phyloP scores from a whole-genome alignment of 1,284 basidiomycete genomes.

The Marasmius fiardii region DNA sequence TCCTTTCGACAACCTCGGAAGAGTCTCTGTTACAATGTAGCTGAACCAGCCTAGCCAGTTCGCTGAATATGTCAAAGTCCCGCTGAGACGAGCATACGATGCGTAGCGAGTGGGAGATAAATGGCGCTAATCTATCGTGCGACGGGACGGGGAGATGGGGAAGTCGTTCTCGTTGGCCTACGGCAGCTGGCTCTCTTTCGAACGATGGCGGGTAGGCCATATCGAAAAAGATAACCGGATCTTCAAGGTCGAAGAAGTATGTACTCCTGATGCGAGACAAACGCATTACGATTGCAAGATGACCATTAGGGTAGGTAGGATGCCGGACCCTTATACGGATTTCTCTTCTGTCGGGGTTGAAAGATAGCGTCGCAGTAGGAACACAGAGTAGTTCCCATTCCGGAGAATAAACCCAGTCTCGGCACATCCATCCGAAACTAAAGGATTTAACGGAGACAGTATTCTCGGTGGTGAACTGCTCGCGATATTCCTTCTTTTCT shows the following conservation, averaged over 20 bases:
- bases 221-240: slow-evolving; percentile 38
- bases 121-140: slow-evolving; percentile 34
- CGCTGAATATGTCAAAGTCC: slow-evolving; percentile 37
- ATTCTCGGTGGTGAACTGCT: slow-evolving; percentile 24
- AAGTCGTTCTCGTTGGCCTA: slow-evolving; percentile 29
- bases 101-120: slow-evolving; percentile 45
- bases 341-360: slow-evolving; percentile 7
- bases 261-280: slow-evolving; percentile 40
- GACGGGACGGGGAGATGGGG: slow-evolving; percentile 13
- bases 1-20: slow-evolving; percentile 34
- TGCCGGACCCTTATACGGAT: not conserved
- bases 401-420: slow-evolving; percentile 50
- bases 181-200: slow-evolving; percentile 10
- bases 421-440: slow-evolving; percentile 55
- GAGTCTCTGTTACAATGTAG: slow-evolving; percentile 29
- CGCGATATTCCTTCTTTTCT: slow-evolving; percentile 28
- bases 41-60: slow-evolving; percentile 34
- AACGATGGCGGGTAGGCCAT: slow-evolving; percentile 43
- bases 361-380: not conserved
- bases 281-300: slow-evolving; percentile 36
- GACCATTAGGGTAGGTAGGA: not conserved
- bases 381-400: slow-evolving; percentile 44
- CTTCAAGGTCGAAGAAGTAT: slow-evolving; percentile 26
- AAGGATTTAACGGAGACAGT: slow-evolving; percentile 32
- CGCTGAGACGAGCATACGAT: slow-evolving; percentile 33